Evolutionary conservation across 2,329 filamentous ascomycete genomes (phyloP), one percentile per base, ranked within the genome.

Genomic region (Ophiocordyceps unilateralis): DNA sequence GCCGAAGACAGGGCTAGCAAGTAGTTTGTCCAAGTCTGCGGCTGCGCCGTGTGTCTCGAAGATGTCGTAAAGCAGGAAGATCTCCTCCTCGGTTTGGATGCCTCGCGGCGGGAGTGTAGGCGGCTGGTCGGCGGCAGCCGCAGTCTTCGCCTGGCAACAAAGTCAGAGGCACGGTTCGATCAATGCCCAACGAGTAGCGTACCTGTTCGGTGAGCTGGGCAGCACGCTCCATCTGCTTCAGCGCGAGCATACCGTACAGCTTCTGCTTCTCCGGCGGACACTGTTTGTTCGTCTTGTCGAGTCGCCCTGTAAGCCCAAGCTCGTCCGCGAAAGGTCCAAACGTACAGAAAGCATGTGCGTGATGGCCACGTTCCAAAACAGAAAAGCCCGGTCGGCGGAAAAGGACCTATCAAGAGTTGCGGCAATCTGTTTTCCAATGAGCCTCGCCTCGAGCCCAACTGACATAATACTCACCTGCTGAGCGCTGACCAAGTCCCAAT

Each of bases 351-450:
- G 62, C 26, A 75, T 51, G 46, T 70, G 67, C 0, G 70, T 75
- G 15, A 71, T 60, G 19, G 65, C 58, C 48, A 76, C 74, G 47
- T 70, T 74, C 63, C 66, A 72, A 46, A 74, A 75, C 53, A 73
- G 59, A 44, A 66, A 69, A 2, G 58, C 57, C 24, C 66, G 59
- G 20, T 74, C 69, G 23, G 61, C 56, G 2, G 68, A 58, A 41
- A 70, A 68, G 0, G 67, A 66, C 51, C 68, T 67, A 46, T 75
- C 72, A 22, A 75, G 50, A 0, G 67, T 64, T 1, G 68, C 68
- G 0, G 72, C 68, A 51, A 77, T 76, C 70, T 76, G 12, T 15
- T 8, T 15, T 2, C 20, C 12, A 19, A 15, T 21, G 8, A 39
- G 36, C 17, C 14, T 39, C 36, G 3, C 11, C 12, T 39, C 19